Percentiles rank a stretch among this genome's conserved stretches.
Conservation (phyloP, 192 early-diverging fungal genomes). For the Thoreauomyces humboldtii region DNA sequence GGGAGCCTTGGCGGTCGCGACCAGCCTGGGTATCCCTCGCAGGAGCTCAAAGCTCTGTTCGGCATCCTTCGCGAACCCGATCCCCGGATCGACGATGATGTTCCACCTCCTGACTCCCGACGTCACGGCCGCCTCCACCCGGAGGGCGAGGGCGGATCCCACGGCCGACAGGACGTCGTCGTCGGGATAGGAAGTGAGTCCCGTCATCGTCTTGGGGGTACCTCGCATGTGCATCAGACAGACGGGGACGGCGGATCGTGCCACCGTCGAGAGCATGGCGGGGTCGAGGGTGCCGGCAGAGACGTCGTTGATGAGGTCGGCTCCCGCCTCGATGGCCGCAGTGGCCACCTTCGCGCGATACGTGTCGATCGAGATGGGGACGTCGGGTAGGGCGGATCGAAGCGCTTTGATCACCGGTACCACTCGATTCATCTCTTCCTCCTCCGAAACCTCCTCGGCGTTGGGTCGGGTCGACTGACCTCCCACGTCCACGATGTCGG, state of each 20-base stretch:
- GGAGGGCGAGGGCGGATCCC: constrained; percentile 61
- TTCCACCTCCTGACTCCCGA: constrained; percentile 92
- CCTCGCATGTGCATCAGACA: constrained; percentile 99
- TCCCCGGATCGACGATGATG: constrained; percentile 93
- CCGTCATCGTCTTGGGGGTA: constrained; percentile 80
- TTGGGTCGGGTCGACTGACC: constrained; percentile 91
- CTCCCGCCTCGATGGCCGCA: constrained; percentile 85
- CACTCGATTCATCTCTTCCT: constrained; percentile 76
- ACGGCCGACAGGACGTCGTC: constrained; percentile 71
- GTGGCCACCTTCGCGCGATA: constrained; percentile 82
- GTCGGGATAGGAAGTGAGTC: constrained; percentile 67
- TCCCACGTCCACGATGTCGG: constrained; percentile 93
- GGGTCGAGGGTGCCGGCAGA: constrained; percentile 78
- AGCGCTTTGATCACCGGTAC: constrained; percentile 83
- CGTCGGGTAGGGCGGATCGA: constrained; percentile 50
- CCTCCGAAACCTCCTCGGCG: constrained; percentile 66
- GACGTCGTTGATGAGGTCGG: constrained; percentile 93
- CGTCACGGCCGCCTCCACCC: constrained; percentile 68
- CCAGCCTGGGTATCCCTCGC: constrained; percentile 61
- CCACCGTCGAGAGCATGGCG: constrained; percentile 76
- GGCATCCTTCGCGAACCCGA: constrained; percentile 93
- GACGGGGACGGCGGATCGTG: constrained; percentile 74
- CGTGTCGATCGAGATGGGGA: constrained; percentile 93
- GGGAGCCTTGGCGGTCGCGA: constrained; percentile 16
- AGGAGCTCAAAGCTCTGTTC: constrained; percentile 87